Conservation (phyloP, 495 filamentous ascomycete genomes). For the Aspergillus conjunctus region DNA sequence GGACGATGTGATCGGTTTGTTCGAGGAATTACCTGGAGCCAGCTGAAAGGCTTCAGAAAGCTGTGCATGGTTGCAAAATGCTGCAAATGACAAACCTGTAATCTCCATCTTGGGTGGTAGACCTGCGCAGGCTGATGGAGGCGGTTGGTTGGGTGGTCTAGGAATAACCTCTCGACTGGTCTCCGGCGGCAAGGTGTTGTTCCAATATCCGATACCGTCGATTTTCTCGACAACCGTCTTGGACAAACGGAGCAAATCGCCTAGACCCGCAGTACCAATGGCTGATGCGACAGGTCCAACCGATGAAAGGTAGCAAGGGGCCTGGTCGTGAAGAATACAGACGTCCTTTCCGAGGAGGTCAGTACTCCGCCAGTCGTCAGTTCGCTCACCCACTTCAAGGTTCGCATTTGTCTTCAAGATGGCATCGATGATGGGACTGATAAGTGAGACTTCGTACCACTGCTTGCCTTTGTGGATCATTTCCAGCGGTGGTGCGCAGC, state of each 20-base stretch:
- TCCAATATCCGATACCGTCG: conserved; percentile 40
- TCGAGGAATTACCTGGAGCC: not conserved
- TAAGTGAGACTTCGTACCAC: conserved; percentile 50
- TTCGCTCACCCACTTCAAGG: conserved; percentile 38
- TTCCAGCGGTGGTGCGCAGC: conserved; percentile 21
- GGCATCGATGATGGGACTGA: conserved; percentile 32
- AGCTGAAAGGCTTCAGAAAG: not conserved
- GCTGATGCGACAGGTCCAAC: conserved; percentile 23
- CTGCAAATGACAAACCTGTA: no score
- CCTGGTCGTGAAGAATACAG: conserved; percentile 9
- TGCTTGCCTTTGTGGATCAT: conserved; percentile 38
- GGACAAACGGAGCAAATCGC: conserved; percentile 33
- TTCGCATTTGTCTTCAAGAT: conserved; percentile 32
- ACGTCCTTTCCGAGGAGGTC: conserved; percentile 33
- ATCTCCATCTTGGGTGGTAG: not conserved
- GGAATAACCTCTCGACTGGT: not conserved
- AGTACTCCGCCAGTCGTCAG: conserved; percentile 29
- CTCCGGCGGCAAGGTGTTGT: conserved; percentile 13
- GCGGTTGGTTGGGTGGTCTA: no score
- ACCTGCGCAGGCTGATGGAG: no score
- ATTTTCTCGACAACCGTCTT: conserved; percentile 39
- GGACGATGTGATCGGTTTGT: not conserved
- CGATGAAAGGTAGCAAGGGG: not conserved
- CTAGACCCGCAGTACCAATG: conserved; percentile 36
- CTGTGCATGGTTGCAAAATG: no score